Percentiles rank a stretch among this genome's conserved stretches.
phyloP scores from a whole-genome alignment of 2,329 filamentous ascomycete genomes.

The Penicillium aurantiogriseum region DNA sequence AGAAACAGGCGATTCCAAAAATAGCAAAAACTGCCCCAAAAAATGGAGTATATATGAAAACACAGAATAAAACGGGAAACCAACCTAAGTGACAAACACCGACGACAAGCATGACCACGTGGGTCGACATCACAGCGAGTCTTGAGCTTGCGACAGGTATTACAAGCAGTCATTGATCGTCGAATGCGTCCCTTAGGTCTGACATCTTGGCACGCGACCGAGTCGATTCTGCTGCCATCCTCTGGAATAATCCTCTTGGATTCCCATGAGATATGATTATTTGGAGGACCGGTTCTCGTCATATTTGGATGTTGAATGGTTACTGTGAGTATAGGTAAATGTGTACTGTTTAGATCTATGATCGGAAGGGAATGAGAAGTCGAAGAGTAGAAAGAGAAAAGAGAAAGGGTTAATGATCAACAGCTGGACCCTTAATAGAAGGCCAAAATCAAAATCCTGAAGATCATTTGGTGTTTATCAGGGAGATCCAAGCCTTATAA shows the following conservation, averaged over 20 bases:
- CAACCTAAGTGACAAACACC: slow-evolving; percentile 38
- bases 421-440: slow-evolving; percentile 19
- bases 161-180: slow-evolving; percentile 39
- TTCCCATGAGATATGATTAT: slow-evolving; percentile 29
- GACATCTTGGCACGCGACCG: slow-evolving; percentile 25
- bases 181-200: slow-evolving; percentile 36
- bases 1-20: background rate
- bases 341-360: slow-evolving; percentile 10
- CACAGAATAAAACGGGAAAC: slow-evolving; percentile 8
- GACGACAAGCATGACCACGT: slow-evolving; percentile 37
- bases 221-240: slow-evolving; percentile 24
- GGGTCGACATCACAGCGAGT: slow-evolving; percentile 39
- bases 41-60: background rate
- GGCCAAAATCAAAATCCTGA: slow-evolving; percentile 18
- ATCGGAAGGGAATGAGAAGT: slow-evolving; percentile 6
- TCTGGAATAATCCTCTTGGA: slow-evolving; percentile 27
- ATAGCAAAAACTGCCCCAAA: background rate
- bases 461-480: slow-evolving; percentile 23
- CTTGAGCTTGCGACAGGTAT: slow-evolving; percentile 40
- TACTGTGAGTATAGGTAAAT: background rate
- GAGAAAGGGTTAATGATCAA: slow-evolving; percentile 12
- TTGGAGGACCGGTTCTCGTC: slow-evolving; percentile 28
- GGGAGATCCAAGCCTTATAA: slow-evolving; percentile 25
- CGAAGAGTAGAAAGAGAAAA: background rate
- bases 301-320: slow-evolving; percentile 14